Evolutionary conservation across 306 rosid species (phyloP), one percentile per base, ranked within the genome.

Genomic region (Medicago truncatula): DNA sequence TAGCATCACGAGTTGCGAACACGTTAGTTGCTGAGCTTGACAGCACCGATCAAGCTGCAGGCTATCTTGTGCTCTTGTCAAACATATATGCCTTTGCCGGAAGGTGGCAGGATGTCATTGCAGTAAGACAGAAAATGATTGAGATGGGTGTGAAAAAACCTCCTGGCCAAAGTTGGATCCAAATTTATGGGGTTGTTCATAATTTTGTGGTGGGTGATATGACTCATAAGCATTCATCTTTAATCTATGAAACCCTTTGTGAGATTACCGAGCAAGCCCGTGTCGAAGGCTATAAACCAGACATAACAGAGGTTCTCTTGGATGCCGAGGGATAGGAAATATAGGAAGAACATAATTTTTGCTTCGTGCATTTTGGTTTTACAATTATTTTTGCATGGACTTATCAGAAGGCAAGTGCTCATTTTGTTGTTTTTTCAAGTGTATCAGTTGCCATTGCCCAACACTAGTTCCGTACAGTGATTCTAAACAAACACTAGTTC

Each of bases 161-260:
- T 39, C 75, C 86, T 2, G 96, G 96, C 41, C 80, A 84, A 82
- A 92, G 98, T 75, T 87, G 92, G 87, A 71, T 86, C 71, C 91
- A 88, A 83, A 80, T 86, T 70, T 36, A 89, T 46, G 89, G 92
- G 56, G 86, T 34, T 57, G 59, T 84, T 69, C 89, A 89, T 73
- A 77, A 77, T 80, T 92, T 92, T 86, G 56, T 86, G 50, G 91
- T 81, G 1, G 88, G 87, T 18, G 96, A 92, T 67, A 71, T 72
- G 57, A 79, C 83, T 63, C 96, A 92, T 65, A 81, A 79, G 85
- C 83, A 87, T 64, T 83, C 80, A 46, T 67, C 73, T 75, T 70
- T 73, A 14, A 82, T 93, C 38, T 82, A 85, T 69, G 83, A 87
- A 82, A 82, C 79, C 77, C 83, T 87, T 44, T 59, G 67, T n/a